Evolutionary conservation across 2,329 filamentous ascomycete genomes (phyloP).

Genomic region (Diplodia mutila): DNA sequence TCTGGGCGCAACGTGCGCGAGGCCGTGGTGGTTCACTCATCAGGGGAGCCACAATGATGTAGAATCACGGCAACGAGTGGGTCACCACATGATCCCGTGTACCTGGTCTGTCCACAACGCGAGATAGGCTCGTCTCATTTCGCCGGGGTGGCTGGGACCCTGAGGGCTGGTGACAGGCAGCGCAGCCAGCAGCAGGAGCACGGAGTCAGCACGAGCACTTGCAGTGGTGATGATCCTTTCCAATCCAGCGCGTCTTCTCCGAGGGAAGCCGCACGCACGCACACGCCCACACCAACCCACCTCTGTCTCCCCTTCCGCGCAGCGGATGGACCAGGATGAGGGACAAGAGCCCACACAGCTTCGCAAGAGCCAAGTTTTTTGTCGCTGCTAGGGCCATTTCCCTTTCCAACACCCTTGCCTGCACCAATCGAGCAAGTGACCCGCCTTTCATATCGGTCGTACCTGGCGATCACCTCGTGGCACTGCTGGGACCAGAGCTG

Average conservation of each 20-base stretch:
- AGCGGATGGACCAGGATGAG: slow-evolving; percentile 9
- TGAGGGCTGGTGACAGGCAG: background rate
- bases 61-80: slow-evolving; percentile 17
- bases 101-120: slow-evolving; percentile 17
- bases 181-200: background rate
- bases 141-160: slow-evolving; percentile 14
- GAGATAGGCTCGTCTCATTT: slow-evolving; percentile 18
- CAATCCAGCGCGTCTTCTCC: slow-evolving; percentile 11
- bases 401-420: slow-evolving; percentile 6
- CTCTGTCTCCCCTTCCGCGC: slow-evolving; percentile 9
- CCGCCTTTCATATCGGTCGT: slow-evolving; percentile 25
- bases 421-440: slow-evolving; percentile 10
- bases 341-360: slow-evolving; percentile 3
- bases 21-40: slow-evolving; percentile 5
- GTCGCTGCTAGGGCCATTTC: slow-evolving; percentile 2
- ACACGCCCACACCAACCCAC: slow-evolving; percentile 1
- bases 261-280: slow-evolving; percentile 18
- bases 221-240: slow-evolving; percentile 15
- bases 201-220: slow-evolving; percentile 4
- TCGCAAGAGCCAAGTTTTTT: slow-evolving; percentile 20
- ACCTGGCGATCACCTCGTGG: slow-evolving; percentile 27
- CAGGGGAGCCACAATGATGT: slow-evolving; percentile 23
- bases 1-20: slow-evolving; percentile 6
- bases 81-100: slow-evolving; percentile 9
- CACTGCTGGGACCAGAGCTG: slow-evolving; percentile 14